These are phyloP conservation scores for Prunus yedoensis DNA, from an alignment of 331 rosid species.

Conservation along the genomic window DNA sequence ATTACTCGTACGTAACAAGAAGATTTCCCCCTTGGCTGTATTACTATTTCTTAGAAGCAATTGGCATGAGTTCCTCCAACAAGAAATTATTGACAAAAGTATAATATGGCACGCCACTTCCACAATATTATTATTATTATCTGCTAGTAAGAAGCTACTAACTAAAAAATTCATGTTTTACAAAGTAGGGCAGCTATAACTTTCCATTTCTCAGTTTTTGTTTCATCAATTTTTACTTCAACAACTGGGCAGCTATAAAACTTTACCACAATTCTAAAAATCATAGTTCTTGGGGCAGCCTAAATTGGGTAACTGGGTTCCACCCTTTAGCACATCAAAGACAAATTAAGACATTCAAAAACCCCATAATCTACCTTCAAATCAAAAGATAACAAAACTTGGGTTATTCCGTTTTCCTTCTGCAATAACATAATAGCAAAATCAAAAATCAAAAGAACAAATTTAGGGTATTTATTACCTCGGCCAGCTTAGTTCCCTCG, in stretches of 20 bases:
- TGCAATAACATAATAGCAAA: background rate
- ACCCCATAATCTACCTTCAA: background rate
- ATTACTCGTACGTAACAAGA: too few relatives aligned
- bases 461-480: constrained; percentile 32
- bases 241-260: background rate
- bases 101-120: background rate
- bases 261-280: background rate
- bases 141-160: background rate
- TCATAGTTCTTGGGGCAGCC: background rate
- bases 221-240: background rate
- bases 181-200: background rate
- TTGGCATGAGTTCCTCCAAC: too few relatives aligned
- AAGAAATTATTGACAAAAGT: too few relatives aligned
- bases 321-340: background rate
- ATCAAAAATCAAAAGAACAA: background rate
- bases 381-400: background rate
- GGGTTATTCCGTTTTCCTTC: background rate
- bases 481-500: too few relatives aligned
- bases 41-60: too few relatives aligned
- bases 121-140: background rate
- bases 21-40: too few relatives aligned
- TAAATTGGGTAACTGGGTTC: background rate
- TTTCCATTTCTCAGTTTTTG: background rate
- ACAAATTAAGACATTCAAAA: background rate
- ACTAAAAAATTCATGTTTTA: background rate